Percentiles rank a stretch among this genome's conserved stretches.
Evolutionary conservation across 352 stramenopile species (phyloP).

Genomic region (Phytophthora meadii): DNA sequence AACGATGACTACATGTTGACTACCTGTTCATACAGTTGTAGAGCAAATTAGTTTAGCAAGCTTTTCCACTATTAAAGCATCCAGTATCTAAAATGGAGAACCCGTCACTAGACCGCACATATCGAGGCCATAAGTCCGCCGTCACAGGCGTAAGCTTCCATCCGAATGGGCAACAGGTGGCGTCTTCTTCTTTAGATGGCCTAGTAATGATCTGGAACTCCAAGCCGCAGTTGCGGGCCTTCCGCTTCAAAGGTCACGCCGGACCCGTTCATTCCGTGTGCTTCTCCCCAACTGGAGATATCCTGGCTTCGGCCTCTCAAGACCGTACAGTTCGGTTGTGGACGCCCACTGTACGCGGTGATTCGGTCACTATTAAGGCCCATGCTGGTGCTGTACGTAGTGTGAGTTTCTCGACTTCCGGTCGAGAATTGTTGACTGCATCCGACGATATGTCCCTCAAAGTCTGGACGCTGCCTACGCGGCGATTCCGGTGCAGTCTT

Average conservation of each 20-base stretch:
- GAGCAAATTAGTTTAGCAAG: too few species aligned
- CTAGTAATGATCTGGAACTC: conserved; percentile 95
- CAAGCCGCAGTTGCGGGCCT: conserved; percentile 78
- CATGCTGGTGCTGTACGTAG: conserved; percentile 75
- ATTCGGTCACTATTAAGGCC: conserved; percentile 75
- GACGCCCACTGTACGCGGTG: conserved; percentile 83
- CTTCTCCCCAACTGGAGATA: conserved; percentile 83
- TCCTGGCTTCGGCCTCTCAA: conserved; percentile 89
- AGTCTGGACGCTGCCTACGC: conserved; percentile 81
- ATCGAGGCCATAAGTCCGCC: conserved; percentile 82
- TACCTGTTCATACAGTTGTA: too few species aligned
- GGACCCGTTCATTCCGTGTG: conserved; percentile 75
- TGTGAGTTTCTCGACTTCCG: conserved; percentile 87
- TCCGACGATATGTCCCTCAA: conserved; percentile 95
- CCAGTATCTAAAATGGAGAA: conserved; percentile 46
- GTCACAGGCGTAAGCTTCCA: conserved; percentile 87
- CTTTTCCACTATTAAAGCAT: too few species aligned
- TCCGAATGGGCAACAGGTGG: conserved; percentile 88
- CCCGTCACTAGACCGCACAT: conserved; percentile 89
- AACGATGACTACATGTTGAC: too few species aligned
- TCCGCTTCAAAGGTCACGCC: conserved; percentile 83
- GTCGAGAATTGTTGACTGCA: conserved; percentile 83
- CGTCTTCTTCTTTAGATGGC: conserved; percentile 77
- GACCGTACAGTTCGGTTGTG: conserved; percentile 93
- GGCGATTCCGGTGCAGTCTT: conserved; percentile 89